Conservation (phyloP, 495 filamentous ascomycete species). For the Xylaria telfairii region DNA sequence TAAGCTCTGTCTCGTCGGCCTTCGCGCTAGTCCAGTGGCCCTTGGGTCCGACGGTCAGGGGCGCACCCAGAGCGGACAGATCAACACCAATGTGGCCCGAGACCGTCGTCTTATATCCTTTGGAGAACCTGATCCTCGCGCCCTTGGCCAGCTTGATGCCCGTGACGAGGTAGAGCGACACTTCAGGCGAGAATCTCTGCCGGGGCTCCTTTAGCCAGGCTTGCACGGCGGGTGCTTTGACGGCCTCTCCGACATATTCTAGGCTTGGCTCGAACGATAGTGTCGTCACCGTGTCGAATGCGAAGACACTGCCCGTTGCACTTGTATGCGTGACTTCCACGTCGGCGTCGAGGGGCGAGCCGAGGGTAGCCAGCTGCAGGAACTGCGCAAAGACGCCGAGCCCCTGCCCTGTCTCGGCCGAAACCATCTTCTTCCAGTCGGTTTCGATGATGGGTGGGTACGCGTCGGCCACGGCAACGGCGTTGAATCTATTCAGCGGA, state of each 20-base stretch:
- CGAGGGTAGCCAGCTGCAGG: conserved; percentile 39
- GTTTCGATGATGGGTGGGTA: conserved; percentile 40
- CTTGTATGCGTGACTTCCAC: conserved; percentile 32
- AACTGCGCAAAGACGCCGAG: conserved; percentile 44
- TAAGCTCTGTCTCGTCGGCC: not conserved
- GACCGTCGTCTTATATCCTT: not conserved
- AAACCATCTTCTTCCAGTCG: conserved; percentile 32
- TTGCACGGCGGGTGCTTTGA: conserved; percentile 7
- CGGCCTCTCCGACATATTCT: not conserved
- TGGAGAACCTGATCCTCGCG: conserved; percentile 1
- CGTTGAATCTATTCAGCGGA: conserved; percentile 28
- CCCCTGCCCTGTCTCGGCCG: conserved; percentile 33
- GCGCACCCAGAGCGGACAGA: not conserved
- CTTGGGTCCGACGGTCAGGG: not conserved
- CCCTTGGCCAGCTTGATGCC: conserved; percentile 1
- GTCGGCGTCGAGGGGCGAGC: conserved; percentile 21
- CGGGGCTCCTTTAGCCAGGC: not conserved
- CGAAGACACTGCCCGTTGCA: not conserved
- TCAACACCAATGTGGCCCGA: not conserved
- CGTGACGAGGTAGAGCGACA: conserved; percentile 2
- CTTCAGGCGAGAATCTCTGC: not conserved
- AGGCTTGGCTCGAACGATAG: not conserved
- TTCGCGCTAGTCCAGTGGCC: not conserved
- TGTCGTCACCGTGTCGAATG: conserved; percentile 3
- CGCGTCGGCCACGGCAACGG: conserved; percentile 35